These are phyloP conservation scores for Macrophomina phaseolina DNA, from an alignment of 2,329 filamentous ascomycete genomes.

Conservation along the genomic window DNA sequence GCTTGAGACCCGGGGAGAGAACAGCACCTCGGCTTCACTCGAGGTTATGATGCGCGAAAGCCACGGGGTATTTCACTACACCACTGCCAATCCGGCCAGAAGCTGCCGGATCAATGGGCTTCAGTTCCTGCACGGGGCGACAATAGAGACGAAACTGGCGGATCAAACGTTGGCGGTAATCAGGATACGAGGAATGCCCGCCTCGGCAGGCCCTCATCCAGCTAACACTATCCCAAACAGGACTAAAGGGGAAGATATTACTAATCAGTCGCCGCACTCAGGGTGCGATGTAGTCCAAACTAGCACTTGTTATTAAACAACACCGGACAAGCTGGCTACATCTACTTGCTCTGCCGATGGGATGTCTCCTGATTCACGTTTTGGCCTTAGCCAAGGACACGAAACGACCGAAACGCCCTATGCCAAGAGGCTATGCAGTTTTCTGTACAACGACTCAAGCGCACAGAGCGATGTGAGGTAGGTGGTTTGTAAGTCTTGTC, in stretches of 20 bases:
- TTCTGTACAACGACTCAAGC: not conserved
- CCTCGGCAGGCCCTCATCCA: conserved; percentile 1
- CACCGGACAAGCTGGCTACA: not conserved
- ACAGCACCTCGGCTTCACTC: too few species aligned
- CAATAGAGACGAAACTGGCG: too few species aligned
- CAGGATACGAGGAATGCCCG: not conserved
- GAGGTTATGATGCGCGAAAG: too few species aligned
- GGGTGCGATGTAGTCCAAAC: too few species aligned
- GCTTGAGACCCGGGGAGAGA: too few species aligned
- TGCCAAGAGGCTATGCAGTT: not conserved
- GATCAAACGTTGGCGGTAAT: not conserved
- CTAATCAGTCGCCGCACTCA: too few species aligned
- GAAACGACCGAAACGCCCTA: not conserved
- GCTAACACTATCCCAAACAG: not conserved
- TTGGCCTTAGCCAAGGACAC: not conserved
- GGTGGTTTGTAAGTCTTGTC: not conserved
- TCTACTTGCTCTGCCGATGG: not conserved
- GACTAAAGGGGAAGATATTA: not conserved
- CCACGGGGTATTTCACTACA: not conserved
- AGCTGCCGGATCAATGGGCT: not conserved
- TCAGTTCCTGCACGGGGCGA: too few species aligned
- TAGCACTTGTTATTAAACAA: too few species aligned
- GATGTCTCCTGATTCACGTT: not conserved
- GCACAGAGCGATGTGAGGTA: not conserved
- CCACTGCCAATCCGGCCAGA: not conserved